A percentile compares a stretch with the other conserved stretches of the same genome.
These are phyloP conservation scores for Piper betle DNA, from an alignment of 164 flowering plant genomes.

Conservation along the genomic window DNA sequence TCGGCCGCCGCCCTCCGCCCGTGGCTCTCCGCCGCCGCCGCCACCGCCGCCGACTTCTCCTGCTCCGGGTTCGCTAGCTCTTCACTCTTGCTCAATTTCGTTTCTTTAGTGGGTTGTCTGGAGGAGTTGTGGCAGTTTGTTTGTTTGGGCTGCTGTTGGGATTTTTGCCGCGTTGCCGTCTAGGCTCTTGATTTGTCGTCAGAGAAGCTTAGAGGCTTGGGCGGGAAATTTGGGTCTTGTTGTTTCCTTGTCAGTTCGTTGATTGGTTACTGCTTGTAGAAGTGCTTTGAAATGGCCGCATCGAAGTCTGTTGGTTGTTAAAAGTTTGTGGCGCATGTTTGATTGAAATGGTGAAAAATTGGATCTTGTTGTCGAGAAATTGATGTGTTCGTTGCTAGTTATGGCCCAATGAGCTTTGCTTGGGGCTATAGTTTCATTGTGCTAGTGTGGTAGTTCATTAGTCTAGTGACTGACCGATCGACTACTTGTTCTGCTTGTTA, in stretches of 20 bases:
- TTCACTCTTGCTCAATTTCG: not conserved
- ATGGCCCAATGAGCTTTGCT: not conserved
- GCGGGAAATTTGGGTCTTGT: not conserved
- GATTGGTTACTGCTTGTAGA: too few relatives aligned
- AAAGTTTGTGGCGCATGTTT: too few relatives aligned
- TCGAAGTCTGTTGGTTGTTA: not conserved
- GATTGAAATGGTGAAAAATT: not conserved
- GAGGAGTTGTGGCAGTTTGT: too few relatives aligned
- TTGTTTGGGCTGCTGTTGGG: not conserved
- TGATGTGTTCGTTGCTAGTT: not conserved
- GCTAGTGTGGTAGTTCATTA: too few relatives aligned
- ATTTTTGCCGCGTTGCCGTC: not conserved
- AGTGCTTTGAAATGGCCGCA: too few relatives aligned
- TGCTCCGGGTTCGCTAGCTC: slow-evolving; percentile 2
- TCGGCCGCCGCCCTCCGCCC: slow-evolving; percentile 35
- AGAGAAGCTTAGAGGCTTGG: not conserved
- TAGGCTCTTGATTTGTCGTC: too few relatives aligned
- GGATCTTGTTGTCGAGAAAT: too few relatives aligned
- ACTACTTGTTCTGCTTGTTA: too few relatives aligned
- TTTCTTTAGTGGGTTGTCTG: not conserved
- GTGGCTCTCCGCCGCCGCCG: too few relatives aligned
- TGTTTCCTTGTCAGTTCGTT: too few relatives aligned
- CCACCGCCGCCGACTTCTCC: slow-evolving; percentile 24
- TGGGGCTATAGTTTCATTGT: not conserved
- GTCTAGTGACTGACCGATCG: too few relatives aligned